A percentile compares a stretch with the other conserved stretches of the same genome.
These are phyloP conservation scores for Aplosporella prunicola DNA, from an alignment of 2,329 filamentous ascomycete species.

Conservation along the genomic window DNA sequence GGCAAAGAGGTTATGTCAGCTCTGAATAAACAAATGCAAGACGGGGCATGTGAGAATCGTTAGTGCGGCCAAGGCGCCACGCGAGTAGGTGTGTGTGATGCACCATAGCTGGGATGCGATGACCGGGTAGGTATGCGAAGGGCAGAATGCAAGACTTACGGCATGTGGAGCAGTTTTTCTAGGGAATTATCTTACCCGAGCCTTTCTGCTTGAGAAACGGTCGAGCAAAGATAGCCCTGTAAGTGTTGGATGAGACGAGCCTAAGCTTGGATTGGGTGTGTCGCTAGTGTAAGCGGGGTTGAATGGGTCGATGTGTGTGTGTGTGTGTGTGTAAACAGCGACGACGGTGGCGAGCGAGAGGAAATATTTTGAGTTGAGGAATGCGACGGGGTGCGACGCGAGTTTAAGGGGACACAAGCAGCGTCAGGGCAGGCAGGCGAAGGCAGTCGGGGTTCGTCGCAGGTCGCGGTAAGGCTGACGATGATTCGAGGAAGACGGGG, in stretches of 20 bases:
- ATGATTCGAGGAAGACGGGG: constrained; percentile 4
- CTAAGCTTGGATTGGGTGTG: constrained; percentile 4
- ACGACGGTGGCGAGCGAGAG: background rate
- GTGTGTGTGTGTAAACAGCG: constrained; percentile 11
- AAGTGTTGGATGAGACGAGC: background rate
- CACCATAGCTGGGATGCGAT: constrained; percentile 24
- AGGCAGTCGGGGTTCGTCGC: constrained; percentile 3
- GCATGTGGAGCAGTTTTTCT: constrained; percentile 26
- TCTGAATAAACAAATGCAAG: constrained; percentile 25
- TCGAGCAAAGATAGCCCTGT: constrained; percentile 24
- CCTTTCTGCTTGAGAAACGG: constrained; percentile 32
- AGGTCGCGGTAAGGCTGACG: constrained; percentile 10
- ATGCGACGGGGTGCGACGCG: background rate
- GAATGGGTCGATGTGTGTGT: constrained; percentile 4
- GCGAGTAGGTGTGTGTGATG: constrained; percentile 17
- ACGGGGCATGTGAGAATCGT: constrained; percentile 15
- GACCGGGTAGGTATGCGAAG: constrained; percentile 20
- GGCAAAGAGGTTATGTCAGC: constrained; percentile 30
- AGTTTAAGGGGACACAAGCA: background rate
- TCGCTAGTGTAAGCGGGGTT: too few relatives aligned
- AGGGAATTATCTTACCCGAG: constrained; percentile 24
- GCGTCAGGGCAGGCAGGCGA: constrained; percentile 2
- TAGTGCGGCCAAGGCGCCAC: constrained; percentile 15
- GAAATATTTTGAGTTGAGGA: background rate
- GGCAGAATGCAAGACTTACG: constrained; percentile 33